phyloP scores from a whole-genome alignment of 371 early-diverging fungal genomes.

The Rozella allomycis region DNA sequence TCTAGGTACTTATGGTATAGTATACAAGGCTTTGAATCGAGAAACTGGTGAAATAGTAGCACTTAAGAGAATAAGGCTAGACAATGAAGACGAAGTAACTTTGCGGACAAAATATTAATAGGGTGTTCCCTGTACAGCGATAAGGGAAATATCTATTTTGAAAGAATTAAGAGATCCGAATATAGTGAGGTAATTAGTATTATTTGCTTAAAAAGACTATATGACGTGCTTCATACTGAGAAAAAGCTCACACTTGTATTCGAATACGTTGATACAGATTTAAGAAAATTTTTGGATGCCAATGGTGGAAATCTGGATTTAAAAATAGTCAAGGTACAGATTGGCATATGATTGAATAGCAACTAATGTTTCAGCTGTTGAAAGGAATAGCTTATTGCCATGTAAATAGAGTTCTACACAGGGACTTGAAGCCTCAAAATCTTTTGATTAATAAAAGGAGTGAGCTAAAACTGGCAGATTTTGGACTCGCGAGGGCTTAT shows the following conservation, averaged over 20 bases:
- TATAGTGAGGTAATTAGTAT: constrained; percentile 45
- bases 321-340: constrained; percentile 42
- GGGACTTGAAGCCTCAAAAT: constrained; percentile 69
- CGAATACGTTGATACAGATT: constrained; percentile 83
- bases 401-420: constrained; percentile 48
- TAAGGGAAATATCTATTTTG: constrained; percentile 94
- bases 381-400: constrained; percentile 65
- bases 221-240: constrained; percentile 87
- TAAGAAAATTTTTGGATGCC: constrained; percentile 71
- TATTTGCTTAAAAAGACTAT: constrained; percentile 26
- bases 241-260: constrained; percentile 80
- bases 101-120: constrained; percentile 1
- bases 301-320: constrained; percentile 51
- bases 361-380: constrained; percentile 57
- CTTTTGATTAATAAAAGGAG: constrained; percentile 20
- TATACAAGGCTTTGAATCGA: constrained; percentile 86
- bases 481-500: constrained; percentile 6
- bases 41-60: constrained; percentile 87
- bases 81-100: constrained; percentile 77
- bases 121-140: constrained; percentile 86
- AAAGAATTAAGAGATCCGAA: constrained; percentile 85
- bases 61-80: constrained; percentile 86
- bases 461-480: constrained; percentile 5
- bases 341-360: too few species aligned
- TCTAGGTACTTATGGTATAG: constrained; percentile 86